Base-by-base conservation (phyloP, 2,329 filamentous ascomycete genomes). In the Xylaria digitata region DNA sequence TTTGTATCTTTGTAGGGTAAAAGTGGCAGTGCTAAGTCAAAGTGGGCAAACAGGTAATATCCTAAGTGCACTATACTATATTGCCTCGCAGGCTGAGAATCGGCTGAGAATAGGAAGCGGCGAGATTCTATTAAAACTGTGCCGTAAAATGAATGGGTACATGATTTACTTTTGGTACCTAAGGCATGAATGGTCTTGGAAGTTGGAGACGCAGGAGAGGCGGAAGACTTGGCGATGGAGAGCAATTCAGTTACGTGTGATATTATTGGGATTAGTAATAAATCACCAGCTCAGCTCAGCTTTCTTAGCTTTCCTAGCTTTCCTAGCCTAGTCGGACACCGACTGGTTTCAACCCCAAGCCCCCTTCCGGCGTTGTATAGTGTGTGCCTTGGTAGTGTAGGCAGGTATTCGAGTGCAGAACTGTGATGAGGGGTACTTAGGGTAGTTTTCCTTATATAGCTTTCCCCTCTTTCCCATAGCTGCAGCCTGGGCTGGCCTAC, bases 11-110 rank as follows among this genome's bases (percentile, higher is more conserved):
- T 53, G 30, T 8, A 37, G 3, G 19, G 13, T 5, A 8, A n/a
- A n/a, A 40, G 26, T 26, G 58, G 58, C 58, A 53, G 58, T 61
- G 58, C 34, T 49, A 17, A 43, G 46, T 45, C 19, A 42, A 37
- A 50, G 37, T 61, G 40, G 48, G 37, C 21, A n/a, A 52, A 46
- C 30, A 26, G n/a, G 40, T 2, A 3, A 26, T 26, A 26, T 26
- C 3, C 26, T 40, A 15, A 42, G 19, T 54, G 26, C 15, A 26
- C 26, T 26, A 26, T 26, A 26, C 26, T 26, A 26, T 5, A 15
- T 26, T 19, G 49, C 49, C 49, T 52, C 17, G 1, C 17, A n/a
- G 49, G 48, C 21, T 50, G 26, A 15, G 9, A 17, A 50, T 32
- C 9, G 49, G 48, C 21, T 50, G 26, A 15, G 9, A 17, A 50